Evolutionary conservation across 306 rosid species (phyloP).

Genomic region (Prunus mira): DNA sequence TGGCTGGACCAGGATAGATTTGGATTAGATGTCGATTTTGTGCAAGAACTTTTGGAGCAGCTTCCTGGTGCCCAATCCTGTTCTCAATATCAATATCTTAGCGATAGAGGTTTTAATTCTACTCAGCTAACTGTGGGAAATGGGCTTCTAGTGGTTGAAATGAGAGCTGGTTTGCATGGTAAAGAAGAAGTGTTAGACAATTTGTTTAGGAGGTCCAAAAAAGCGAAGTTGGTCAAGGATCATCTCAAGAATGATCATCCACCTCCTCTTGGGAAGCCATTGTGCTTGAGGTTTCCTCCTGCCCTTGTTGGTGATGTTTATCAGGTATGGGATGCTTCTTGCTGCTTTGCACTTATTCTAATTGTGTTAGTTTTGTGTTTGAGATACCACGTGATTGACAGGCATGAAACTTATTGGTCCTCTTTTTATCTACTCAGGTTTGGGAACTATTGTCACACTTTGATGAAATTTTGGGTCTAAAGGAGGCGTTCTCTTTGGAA

Average conservation of each 20-base stretch:
- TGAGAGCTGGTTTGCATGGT: slow-evolving; percentile 45
- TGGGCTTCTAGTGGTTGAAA: slow-evolving; percentile 58
- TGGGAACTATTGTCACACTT: slow-evolving; percentile 79
- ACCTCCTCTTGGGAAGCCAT: slow-evolving; percentile 86
- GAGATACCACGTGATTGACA: neutral
- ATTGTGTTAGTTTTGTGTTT: slow-evolving; percentile 11
- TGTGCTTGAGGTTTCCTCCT: slow-evolving; percentile 63
- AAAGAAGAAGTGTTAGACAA: slow-evolving; percentile 45
- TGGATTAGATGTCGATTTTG: slow-evolving; percentile 89
- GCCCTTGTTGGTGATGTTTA: slow-evolving; percentile 79
- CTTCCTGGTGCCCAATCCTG: slow-evolving; percentile 61
- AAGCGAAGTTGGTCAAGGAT: slow-evolving; percentile 41
- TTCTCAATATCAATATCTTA: slow-evolving; percentile 56
- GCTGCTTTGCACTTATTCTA: slow-evolving; percentile 14
- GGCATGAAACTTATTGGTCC: slow-evolving; percentile 1
- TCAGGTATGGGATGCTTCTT: slow-evolving; percentile 58
- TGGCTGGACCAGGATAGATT: slow-evolving; percentile 97
- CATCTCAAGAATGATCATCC: slow-evolving; percentile 30
- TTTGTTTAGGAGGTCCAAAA: slow-evolving; percentile 54
- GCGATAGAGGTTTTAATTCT: slow-evolving; percentile 46
- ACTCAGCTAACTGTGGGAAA: slow-evolving; percentile 70
- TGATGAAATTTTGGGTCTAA: slow-evolving; percentile 65
- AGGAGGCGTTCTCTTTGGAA: slow-evolving; percentile 56
- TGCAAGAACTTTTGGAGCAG: slow-evolving; percentile 83
- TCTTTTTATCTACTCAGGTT: slow-evolving; percentile 45